These are phyloP conservation scores for Sophora flavescens DNA, from an alignment of 306 rosid species.

Conservation along the genomic window DNA sequence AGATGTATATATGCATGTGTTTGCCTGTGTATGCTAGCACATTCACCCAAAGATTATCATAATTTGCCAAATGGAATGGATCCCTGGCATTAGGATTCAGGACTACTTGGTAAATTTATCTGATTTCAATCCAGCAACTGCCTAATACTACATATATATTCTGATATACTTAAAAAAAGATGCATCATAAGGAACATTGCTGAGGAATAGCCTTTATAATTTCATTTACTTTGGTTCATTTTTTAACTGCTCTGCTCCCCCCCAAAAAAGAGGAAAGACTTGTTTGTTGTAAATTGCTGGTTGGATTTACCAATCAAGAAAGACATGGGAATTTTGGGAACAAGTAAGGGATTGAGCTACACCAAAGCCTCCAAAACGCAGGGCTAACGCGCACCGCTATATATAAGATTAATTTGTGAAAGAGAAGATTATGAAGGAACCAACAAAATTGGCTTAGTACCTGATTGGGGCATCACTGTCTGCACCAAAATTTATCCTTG, in stretches of 20 bases:
- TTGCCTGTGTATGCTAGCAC: conserved; percentile 1
- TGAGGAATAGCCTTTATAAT: no score
- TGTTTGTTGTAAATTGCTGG: no score
- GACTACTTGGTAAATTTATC: neutral
- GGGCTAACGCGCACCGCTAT: neutral
- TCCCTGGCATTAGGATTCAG: conserved; percentile 26
- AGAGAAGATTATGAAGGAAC: conserved; percentile 22
- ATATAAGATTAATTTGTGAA: neutral
- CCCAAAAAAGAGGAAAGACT: no score
- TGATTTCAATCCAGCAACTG: conserved; percentile 13
- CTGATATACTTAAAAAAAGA: neutral
- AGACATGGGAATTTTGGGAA: no score
- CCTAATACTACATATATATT: neutral
- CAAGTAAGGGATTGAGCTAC: no score
- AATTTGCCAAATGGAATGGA: conserved; percentile 10
- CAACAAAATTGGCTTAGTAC: conserved; percentile 47
- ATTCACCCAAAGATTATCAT: neutral
- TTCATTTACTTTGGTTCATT: no score
- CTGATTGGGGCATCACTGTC: conserved; percentile 80
- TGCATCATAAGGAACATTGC: no score
- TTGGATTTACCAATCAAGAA: no score
- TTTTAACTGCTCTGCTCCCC: no score
- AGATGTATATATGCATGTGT: conserved; percentile 10
- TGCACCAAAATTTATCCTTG: conserved; percentile 97
- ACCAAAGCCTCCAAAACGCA: no score